Evolutionary conservation across 108 stramenopile genomes (phyloP).

Genomic region (Aurantiochytrium sp.): DNA sequence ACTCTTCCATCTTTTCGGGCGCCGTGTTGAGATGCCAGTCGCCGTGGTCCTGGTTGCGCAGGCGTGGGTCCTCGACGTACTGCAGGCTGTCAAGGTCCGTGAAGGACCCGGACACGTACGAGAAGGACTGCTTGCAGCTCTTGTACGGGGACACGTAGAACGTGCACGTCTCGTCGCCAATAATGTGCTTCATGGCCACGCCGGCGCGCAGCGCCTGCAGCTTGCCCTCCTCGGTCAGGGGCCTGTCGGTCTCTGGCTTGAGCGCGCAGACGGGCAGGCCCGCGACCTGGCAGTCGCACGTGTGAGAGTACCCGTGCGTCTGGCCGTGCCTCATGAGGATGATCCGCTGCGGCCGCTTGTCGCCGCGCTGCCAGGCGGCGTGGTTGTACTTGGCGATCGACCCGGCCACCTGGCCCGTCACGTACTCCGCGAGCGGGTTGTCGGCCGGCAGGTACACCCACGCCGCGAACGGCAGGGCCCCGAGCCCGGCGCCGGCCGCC

Average conservation of each 20-base stretch:
- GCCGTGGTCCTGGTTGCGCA: constrained; percentile 83
- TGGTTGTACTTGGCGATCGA: neutral
- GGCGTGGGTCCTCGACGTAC: constrained; percentile 69
- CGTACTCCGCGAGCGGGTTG: neutral
- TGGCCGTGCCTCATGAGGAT: constrained; percentile 31
- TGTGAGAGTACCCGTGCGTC: neutral
- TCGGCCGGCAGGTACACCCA: neutral
- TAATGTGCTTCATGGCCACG: constrained; percentile 44
- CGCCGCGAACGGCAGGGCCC: neutral
- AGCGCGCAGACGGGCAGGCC: constrained; percentile 7
- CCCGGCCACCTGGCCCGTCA: neutral
- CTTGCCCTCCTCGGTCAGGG: constrained; percentile 55
- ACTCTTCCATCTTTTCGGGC: constrained; percentile 55
- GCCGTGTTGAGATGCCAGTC: constrained; percentile 49
- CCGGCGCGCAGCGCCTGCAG: constrained; percentile 62
- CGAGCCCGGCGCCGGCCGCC: neutral
- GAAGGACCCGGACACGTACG: constrained; percentile 26
- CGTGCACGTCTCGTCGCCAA: constrained; percentile 48
- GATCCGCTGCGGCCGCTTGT: constrained; percentile 32
- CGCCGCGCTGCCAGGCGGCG: neutral
- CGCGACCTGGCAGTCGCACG: constrained; percentile 18
- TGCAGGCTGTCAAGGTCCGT: constrained; percentile 34
- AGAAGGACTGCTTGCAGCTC: constrained; percentile 51
- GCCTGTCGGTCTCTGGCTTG: neutral
- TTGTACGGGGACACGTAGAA: constrained; percentile 61